Conservation (phyloP, 371 early-diverging fungal genomes). For the Mucor saturninus region DNA sequence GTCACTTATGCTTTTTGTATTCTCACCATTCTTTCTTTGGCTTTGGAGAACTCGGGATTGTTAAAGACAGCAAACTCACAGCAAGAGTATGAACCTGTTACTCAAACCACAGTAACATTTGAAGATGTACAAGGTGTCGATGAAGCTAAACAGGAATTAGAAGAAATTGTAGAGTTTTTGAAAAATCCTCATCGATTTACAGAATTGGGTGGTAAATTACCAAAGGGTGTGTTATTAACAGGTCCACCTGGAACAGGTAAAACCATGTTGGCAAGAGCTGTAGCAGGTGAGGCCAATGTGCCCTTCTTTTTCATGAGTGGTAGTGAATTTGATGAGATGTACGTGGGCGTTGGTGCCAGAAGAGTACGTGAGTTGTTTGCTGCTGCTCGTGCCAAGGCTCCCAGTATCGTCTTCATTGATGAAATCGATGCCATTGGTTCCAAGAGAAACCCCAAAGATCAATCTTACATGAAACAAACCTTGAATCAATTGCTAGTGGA, state of each 20-base stretch:
- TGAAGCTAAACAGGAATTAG: conserved; percentile 95
- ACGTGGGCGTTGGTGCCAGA: conserved; percentile 98
- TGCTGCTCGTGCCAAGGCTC: conserved; percentile 93
- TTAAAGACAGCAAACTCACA: conserved; percentile 68
- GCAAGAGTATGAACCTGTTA: conserved; percentile 74
- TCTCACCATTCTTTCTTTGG: conserved; percentile 73
- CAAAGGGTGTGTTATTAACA: conserved; percentile 96
- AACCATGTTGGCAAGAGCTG: conserved; percentile 87
- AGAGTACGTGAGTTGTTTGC: conserved; percentile 84
- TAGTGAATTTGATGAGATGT: conserved; percentile 97
- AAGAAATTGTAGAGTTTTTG: conserved; percentile 92
- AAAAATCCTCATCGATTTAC: conserved; percentile 91
- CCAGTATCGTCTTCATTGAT: conserved; percentile 99
- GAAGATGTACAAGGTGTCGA: conserved; percentile 97
- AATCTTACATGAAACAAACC: conserved; percentile 93
- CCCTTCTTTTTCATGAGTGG: conserved; percentile 98
- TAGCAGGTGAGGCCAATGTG: conserved; percentile 93
- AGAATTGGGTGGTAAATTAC: conserved; percentile 92
- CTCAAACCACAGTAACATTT: conserved; percentile 76
- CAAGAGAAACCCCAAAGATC: conserved; percentile 93
- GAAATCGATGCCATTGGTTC: conserved; percentile 99
- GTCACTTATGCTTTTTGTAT: conserved; percentile 81
- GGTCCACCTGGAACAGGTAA: conserved; percentile 99
- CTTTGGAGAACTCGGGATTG: conserved; percentile 77
- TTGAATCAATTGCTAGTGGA: conserved; percentile 96